phyloP scores from a whole-genome alignment of 1,139 yeast genomes.

The Protomyces pachydermus region DNA sequence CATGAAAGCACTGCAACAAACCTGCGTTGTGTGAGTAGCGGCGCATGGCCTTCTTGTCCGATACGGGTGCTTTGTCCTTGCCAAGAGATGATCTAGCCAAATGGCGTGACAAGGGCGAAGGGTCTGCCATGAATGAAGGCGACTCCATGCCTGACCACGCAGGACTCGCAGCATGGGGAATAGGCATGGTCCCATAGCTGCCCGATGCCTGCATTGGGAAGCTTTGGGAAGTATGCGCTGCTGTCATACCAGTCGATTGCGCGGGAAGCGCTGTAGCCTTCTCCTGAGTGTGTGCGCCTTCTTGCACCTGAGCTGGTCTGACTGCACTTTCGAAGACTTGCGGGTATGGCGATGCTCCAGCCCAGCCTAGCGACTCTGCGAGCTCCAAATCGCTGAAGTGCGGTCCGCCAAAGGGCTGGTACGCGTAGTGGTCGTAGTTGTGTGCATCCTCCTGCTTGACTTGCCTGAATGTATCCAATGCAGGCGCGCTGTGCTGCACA shows the following conservation, averaged over 20 bases:
- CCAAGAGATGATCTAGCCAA: neutral
- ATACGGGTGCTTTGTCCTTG: slow-evolving; percentile 24
- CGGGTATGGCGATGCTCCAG: neutral
- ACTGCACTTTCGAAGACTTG: neutral
- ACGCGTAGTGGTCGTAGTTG: neutral
- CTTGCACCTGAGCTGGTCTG: neutral
- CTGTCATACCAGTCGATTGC: neutral
- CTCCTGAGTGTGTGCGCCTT: neutral
- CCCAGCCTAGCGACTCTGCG: slow-evolving; percentile 22
- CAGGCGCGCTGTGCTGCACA: neutral
- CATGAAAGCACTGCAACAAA: neutral
- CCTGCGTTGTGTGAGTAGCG: slow-evolving; percentile 42
- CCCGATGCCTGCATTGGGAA: neutral
- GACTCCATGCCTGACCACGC: neutral
- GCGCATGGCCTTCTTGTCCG: slow-evolving; percentile 45
- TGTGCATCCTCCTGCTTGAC: neutral
- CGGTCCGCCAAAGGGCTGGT: neutral
- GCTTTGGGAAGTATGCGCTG: neutral
- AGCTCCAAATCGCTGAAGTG: slow-evolving; percentile 3
- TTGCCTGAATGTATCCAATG: neutral
- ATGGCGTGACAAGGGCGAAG: neutral
- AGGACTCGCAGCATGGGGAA: neutral
- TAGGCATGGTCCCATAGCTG: neutral
- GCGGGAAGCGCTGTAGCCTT: neutral
- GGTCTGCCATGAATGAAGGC: neutral